Percentiles rank a stretch among this genome's conserved stretches.
Evolutionary conservation across 495 filamentous ascomycete genomes (phyloP).

Genomic region (Aspergillus sclerotioniger): DNA sequence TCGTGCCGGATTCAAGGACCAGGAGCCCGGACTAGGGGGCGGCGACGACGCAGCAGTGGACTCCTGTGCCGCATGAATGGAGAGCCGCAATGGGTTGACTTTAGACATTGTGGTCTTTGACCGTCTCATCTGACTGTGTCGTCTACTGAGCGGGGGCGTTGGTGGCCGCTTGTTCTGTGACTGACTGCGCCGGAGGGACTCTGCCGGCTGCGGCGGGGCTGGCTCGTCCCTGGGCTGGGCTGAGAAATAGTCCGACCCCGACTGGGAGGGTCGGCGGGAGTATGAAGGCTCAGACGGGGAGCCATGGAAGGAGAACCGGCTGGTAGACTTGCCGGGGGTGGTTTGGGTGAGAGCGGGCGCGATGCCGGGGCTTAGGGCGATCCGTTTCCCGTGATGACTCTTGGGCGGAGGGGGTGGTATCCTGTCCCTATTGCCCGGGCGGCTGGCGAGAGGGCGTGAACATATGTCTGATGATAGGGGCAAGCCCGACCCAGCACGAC

Average conservation of each 20-base stretch:
- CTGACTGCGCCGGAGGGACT: conserved; percentile 35
- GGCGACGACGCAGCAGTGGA: conserved; percentile 24
- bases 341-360: conserved; percentile 27
- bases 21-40: conserved; percentile 35
- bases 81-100: conserved; percentile 32
- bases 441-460: conserved; percentile 34
- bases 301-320: conserved; percentile 32
- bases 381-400: conserved; percentile 68
- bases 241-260: conserved; percentile 39
- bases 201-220: conserved; percentile 18
- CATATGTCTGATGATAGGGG: conserved; percentile 36
- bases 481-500: conserved; percentile 35
- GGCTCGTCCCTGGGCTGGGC: conserved; percentile 14
- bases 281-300: conserved; percentile 23
- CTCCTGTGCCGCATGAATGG: conserved; percentile 25
- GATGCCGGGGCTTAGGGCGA: conserved; percentile 37
- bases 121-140: conserved; percentile 47
- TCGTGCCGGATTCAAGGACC: conserved; percentile 20
- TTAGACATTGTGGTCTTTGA: conserved; percentile 39
- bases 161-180: conserved; percentile 47
- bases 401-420: conserved; percentile 58
- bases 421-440: conserved; percentile 30
- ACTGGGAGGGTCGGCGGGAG: conserved; percentile 22
- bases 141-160: conserved; percentile 48
- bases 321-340: conserved; percentile 24